Evolutionary conservation across 495 filamentous ascomycete species (phyloP).

Genomic region (Symbiotaphrina buchneri): DNA sequence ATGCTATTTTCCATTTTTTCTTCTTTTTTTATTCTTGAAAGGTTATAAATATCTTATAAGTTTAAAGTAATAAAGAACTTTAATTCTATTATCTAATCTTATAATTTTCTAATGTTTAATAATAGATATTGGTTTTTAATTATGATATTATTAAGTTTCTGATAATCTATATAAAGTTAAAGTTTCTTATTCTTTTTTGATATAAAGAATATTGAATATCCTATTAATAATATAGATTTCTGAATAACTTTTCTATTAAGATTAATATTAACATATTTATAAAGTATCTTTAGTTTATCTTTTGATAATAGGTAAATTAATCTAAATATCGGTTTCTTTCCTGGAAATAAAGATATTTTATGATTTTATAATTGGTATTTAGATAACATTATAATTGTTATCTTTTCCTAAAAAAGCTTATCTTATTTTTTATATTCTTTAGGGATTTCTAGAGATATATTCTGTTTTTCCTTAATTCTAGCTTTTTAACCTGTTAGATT

Average conservation of each 20-base stretch:
- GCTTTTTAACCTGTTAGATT: no score
- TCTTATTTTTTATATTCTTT: not conserved
- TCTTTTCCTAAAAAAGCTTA: not conserved
- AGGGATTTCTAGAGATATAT: no score
- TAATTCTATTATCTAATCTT: constrained; percentile 1
- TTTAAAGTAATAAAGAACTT: not conserved
- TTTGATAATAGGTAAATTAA: not conserved
- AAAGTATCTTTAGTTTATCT: constrained; percentile 6
- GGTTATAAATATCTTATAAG: constrained; percentile 1
- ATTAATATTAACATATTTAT: constrained; percentile 3
- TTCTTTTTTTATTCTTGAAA: not conserved
- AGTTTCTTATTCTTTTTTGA: constrained; percentile 2
- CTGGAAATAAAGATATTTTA: constrained; percentile 7
- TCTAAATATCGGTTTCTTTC: not conserved
- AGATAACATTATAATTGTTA: constrained; percentile 5
- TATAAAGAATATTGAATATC: constrained; percentile 2
- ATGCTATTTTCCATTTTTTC: constrained; percentile 1
- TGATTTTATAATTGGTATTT: constrained; percentile 8
- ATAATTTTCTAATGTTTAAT: not conserved
- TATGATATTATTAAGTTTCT: constrained; percentile 2
- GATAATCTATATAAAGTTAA: constrained; percentile 3
- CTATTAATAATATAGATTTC: constrained; percentile 6
- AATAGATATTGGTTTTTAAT: not conserved
- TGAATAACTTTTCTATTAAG: constrained; percentile 5
- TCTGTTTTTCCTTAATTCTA: no score